Percentiles rank a stretch among this genome's conserved stretches.
Conservation (phyloP, 2,329 filamentous ascomycete genomes). For the Reticulascus tulasneorum region DNA sequence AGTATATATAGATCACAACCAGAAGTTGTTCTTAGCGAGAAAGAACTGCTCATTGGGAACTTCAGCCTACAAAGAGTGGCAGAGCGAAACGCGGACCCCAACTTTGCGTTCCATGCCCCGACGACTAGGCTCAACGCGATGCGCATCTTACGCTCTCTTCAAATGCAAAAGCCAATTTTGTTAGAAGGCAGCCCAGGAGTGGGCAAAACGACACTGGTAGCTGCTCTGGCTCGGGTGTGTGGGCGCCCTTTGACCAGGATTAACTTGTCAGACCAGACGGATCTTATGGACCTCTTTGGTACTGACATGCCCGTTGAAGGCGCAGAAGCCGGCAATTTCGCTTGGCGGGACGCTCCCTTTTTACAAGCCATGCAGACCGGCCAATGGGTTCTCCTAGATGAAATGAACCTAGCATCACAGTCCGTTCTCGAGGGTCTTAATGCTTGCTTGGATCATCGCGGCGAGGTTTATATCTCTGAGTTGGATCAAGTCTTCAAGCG, state of each 20-base stretch:
- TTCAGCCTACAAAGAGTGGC: constrained; percentile 62
- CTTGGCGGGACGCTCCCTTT: constrained; percentile 94
- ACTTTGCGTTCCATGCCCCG: constrained; percentile 79
- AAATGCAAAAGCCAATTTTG: constrained; percentile 85
- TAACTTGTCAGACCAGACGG: constrained; percentile 96
- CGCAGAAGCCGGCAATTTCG: constrained; percentile 84
- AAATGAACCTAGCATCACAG: constrained; percentile 98
- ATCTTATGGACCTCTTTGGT: constrained; percentile 95
- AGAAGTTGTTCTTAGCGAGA: constrained; percentile 49
- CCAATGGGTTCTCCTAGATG: constrained; percentile 93
- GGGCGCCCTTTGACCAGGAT: constrained; percentile 85
- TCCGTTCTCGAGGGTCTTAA: constrained; percentile 95
- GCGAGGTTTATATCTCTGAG: constrained; percentile 92
- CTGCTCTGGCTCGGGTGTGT: constrained; percentile 74
- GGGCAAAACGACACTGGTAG: constrained; percentile 91
- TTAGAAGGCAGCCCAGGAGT: constrained; percentile 97
- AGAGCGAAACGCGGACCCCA: constrained; percentile 46
- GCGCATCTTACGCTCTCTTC: constrained; percentile 83
- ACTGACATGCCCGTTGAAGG: constrained; percentile 94
- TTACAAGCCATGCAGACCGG: constrained; percentile 94
- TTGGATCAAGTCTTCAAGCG: constrained; percentile 90
- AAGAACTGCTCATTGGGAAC: constrained; percentile 62
- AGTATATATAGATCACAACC: constrained; percentile 62
- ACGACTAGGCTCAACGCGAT: constrained; percentile 89
- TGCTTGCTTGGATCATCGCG: constrained; percentile 92